phyloP scores from a whole-genome alignment of 2,329 filamentous ascomycete species.

The Cytospora leucostoma region DNA sequence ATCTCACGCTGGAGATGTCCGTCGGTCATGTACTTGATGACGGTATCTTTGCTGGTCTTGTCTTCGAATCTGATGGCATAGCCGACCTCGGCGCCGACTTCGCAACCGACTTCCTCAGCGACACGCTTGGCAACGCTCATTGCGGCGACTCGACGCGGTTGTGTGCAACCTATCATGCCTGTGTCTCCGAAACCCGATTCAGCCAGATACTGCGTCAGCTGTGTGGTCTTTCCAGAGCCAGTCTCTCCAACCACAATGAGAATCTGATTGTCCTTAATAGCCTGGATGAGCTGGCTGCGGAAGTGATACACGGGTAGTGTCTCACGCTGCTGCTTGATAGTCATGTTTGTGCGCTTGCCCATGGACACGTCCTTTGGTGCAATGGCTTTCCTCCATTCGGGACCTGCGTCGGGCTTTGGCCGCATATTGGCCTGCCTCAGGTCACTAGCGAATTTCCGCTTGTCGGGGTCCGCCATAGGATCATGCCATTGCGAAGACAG shows the following conservation, averaged over 20 bases:
- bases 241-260: conserved; percentile 97
- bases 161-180: conserved; percentile 93
- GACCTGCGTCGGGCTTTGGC: conserved; percentile 67
- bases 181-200: conserved; percentile 87
- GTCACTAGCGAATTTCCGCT: conserved; percentile 87
- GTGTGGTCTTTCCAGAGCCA: conserved; percentile 95
- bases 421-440: conserved; percentile 66
- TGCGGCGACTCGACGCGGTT: conserved; percentile 93
- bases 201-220: conserved; percentile 91
- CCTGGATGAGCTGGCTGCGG: conserved; percentile 82
- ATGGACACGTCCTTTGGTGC: conserved; percentile 77
- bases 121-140: conserved; percentile 98
- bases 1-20: conserved; percentile 97
- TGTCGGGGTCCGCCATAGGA: conserved; percentile 85
- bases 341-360: conserved; percentile 85
- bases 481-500: conserved; percentile 93
- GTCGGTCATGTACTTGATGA: conserved; percentile 99
- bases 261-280: conserved; percentile 83
- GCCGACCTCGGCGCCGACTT: conserved; percentile 87
- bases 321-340: conserved; percentile 93
- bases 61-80: conserved; percentile 99
- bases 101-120: conserved; percentile 89
- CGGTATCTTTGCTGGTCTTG: conserved; percentile 81
- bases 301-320: conserved; percentile 88
- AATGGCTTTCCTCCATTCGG: conserved; percentile 89